Evolutionary conservation across 2,329 filamentous ascomycete species (phyloP).

Genomic region (Penicillium hesseltinei): DNA sequence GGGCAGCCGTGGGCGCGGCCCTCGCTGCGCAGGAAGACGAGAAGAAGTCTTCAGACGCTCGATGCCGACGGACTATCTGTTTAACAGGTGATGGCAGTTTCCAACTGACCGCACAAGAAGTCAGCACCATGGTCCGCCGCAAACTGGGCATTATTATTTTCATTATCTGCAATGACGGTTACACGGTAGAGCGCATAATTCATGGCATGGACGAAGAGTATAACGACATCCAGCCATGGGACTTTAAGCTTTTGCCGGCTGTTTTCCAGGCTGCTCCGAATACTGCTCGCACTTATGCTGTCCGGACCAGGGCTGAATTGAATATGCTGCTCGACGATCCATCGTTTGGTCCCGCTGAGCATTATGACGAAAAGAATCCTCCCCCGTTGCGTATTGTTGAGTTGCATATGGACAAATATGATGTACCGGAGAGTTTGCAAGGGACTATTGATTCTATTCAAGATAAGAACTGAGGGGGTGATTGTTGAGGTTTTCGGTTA

Average conservation of each 20-base stretch:
- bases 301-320: slow-evolving; percentile 66
- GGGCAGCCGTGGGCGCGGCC: slow-evolving; percentile 63
- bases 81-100: slow-evolving; percentile 86
- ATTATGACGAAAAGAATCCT: slow-evolving; percentile 3
- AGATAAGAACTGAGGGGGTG: background rate
- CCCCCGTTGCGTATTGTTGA: slow-evolving; percentile 67
- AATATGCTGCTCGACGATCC: slow-evolving; percentile 61
- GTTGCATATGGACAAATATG: slow-evolving; percentile 71
- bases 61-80: slow-evolving; percentile 64
- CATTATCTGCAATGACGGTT: slow-evolving; percentile 79
- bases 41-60: background rate
- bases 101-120: slow-evolving; percentile 76
- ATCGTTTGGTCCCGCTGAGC: slow-evolving; percentile 55
- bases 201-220: slow-evolving; percentile 74
- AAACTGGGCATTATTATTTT: slow-evolving; percentile 72
- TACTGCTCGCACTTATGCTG: slow-evolving; percentile 58
- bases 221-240: slow-evolving; percentile 75
- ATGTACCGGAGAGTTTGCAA: slow-evolving; percentile 57
- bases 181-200: slow-evolving; percentile 81
- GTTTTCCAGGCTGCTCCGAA: slow-evolving; percentile 63
- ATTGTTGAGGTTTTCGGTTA: background rate
- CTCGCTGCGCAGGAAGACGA: slow-evolving; percentile 66
- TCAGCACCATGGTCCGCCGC: slow-evolving; percentile 75
- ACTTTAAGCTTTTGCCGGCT: slow-evolving; percentile 64
- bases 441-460: background rate